Percentiles rank a stretch among this genome's conserved stretches.
Evolutionary conservation across 192 early-diverging fungal species (phyloP).

Genomic region (Jimgerdemannia lactiflua): DNA sequence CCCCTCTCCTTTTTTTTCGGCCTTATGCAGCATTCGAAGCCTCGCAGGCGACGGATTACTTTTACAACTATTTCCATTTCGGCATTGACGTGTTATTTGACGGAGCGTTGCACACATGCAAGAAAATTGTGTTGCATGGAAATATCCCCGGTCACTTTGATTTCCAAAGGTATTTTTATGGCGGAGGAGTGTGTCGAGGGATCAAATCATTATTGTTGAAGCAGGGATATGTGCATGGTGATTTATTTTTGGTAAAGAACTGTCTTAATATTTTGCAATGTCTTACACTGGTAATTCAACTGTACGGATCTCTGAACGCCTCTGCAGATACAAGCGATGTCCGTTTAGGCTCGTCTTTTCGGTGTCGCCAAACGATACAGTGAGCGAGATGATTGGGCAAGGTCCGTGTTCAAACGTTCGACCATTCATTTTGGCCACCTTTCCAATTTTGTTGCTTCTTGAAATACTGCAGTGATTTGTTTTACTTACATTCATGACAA

Average conservation of each 20-base stretch:
- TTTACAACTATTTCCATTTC: slow-evolving; percentile 75
- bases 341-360: slow-evolving; percentile 46
- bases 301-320: background rate
- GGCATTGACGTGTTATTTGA: slow-evolving; percentile 75
- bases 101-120: slow-evolving; percentile 58
- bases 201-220: slow-evolving; percentile 11
- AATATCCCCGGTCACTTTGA: slow-evolving; percentile 71
- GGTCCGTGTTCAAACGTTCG: background rate
- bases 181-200: background rate
- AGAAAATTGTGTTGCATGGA: slow-evolving; percentile 70
- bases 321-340: slow-evolving; percentile 50
- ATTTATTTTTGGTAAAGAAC: background rate
- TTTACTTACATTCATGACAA: background rate
- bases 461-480: background rate
- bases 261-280: no score
- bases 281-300: background rate
- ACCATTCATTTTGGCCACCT: slow-evolving; percentile 12
- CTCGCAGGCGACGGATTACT: slow-evolving; percentile 58
- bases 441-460: background rate
- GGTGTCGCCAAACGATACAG: slow-evolving; percentile 1
- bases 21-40: slow-evolving; percentile 11
- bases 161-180: slow-evolving; percentile 51
- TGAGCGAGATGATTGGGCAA: background rate
- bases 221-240: background rate
- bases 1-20: background rate